Evolutionary conservation across 768 basidiomycete species (phyloP), one percentile per base, ranked within the genome.

Genomic region (Boletus rubroflammeus): DNA sequence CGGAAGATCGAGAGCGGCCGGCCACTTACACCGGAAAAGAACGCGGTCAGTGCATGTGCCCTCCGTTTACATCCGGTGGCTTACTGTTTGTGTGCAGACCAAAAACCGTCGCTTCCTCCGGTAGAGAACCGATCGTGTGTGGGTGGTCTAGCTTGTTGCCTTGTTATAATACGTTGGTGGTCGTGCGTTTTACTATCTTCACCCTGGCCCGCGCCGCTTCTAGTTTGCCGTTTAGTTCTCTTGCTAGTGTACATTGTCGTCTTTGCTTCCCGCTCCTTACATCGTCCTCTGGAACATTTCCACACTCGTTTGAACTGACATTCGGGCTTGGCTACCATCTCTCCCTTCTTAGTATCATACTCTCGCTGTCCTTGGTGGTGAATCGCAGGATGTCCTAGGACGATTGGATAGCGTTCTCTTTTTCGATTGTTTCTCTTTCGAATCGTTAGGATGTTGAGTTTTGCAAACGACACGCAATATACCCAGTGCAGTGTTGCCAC

Each of bases 21-120:
- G 67, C 93, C 95, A 51, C 76, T 97, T 73, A 97, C 95, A 35
- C 96, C 95, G 19, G 95, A 98, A 76, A 96, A 95, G 80, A 78
- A 81, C 56, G 81, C 84, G 62, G 92, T 93, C 67, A 75, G 88
- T 80, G 17, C 53, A 51, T 45, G 36, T 42, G 32, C 50, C 23
- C 43, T 42, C 17, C 45, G 47, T 53, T 48, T 46, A 35, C 35
- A 21, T 47, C 19, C 36, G 19, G 19, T 56, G 40, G 17, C 57
- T 62, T 38, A 59, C 53, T 21, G 5, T 57, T 46, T 19, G 52
- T 62, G 35, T 56, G 2, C 51, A 70, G 67, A 70, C 69, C 67
- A 71, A 72, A 55, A 70, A 70, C 48, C 71, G 69, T 60, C 69
- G 69, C 49, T 72, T 70, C 71, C 69, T 70, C 35, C 69, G 69